Conservation (phyloP, 345 rosid species). For the Corymbia maculata region DNA sequence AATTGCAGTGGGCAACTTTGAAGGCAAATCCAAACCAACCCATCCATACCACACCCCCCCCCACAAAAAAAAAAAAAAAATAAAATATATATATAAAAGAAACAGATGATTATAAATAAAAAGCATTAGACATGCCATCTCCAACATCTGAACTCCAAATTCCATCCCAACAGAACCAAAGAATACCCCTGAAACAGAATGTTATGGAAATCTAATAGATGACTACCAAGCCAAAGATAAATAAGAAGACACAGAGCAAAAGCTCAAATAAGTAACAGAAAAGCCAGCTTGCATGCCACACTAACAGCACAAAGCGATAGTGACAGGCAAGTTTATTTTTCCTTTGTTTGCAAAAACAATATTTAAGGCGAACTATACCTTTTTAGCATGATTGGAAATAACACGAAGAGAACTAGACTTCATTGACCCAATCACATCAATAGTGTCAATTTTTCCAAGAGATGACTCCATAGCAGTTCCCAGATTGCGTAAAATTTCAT, state of each 20-base stretch:
- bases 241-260: background rate
- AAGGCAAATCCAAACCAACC: background rate
- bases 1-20: background rate
- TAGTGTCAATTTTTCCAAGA: slow-evolving; percentile 22
- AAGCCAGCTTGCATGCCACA: background rate
- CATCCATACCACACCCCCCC: background rate
- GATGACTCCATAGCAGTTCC: slow-evolving; percentile 39
- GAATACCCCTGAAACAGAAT: background rate
- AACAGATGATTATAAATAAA: background rate
- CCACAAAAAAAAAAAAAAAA: background rate
- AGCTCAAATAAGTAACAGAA: background rate
- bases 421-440: slow-evolving; percentile 23
- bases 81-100: accelerated
- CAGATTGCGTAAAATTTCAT: slow-evolving; percentile 51
- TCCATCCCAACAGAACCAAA: background rate
- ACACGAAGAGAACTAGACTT: slow-evolving; percentile 1
- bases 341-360: background rate
- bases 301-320: background rate
- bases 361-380: slow-evolving; percentile 22
- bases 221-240: background rate
- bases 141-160: background rate
- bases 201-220: background rate
- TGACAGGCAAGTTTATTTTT: background rate
- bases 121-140: background rate
- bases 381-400: slow-evolving; percentile 6